A percentile compares a stretch with the other conserved stretches of the same genome.
phyloP scores from a whole-genome alignment of 768 basidiomycete genomes.

The Suillus sp. region DNA sequence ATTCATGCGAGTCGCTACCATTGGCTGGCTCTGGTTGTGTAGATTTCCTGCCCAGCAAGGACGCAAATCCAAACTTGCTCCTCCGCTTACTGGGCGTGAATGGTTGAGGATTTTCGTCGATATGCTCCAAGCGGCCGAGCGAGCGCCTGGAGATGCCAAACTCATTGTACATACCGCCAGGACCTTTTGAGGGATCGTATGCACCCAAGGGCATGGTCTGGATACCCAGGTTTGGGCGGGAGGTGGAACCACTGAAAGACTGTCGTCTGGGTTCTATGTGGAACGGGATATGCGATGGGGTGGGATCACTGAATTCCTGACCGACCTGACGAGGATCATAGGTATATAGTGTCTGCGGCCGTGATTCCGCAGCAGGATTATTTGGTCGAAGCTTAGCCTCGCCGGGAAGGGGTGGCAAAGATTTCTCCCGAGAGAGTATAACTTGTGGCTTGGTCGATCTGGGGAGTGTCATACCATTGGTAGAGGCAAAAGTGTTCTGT shows the following conservation, averaged over 20 bases:
- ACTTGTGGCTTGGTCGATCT: constrained; percentile 25
- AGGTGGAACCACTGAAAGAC: constrained; percentile 71
- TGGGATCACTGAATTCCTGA: constrained; percentile 47
- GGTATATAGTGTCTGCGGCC: constrained; percentile 68
- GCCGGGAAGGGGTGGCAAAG: constrained; percentile 73
- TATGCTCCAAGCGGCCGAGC: constrained; percentile 41
- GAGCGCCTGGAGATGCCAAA: constrained; percentile 71
- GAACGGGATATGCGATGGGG: constrained; percentile 68
- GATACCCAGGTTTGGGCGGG: constrained; percentile 52
- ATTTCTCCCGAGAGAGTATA: constrained; percentile 62
- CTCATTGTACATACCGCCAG: constrained; percentile 61
- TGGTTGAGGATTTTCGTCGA: constrained; percentile 32
- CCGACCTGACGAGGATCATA: constrained; percentile 59
- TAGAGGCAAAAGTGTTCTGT: constrained; percentile 38
- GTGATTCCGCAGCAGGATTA: constrained; percentile 39
- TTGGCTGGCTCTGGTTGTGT: constrained; percentile 31
- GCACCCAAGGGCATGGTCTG: constrained; percentile 50
- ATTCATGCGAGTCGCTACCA: constrained; percentile 44
- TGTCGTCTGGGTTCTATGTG: constrained; percentile 65
- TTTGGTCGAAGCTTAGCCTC: constrained; percentile 47
- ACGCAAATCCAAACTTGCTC: constrained; percentile 70
- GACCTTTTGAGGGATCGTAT: constrained; percentile 35
- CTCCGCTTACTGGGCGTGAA: constrained; percentile 58
- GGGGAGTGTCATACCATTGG: constrained; percentile 33
- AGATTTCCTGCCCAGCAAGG: constrained; percentile 63